Evolutionary conservation across 2,329 filamentous ascomycete genomes (phyloP).

Genomic region (Calonectria leucothoes): DNA sequence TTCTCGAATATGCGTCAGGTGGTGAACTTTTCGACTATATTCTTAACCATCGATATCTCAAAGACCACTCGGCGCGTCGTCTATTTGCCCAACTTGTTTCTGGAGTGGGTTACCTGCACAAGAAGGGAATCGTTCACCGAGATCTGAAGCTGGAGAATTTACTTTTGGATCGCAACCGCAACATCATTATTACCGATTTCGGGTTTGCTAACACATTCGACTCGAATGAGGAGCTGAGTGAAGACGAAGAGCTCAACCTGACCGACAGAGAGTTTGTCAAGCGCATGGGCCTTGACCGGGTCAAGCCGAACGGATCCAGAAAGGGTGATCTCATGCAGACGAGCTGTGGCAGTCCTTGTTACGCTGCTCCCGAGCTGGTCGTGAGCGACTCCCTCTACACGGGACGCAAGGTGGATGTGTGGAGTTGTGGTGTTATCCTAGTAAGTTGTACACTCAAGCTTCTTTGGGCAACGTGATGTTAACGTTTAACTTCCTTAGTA

Average conservation of each 20-base stretch:
- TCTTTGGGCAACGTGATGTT: constrained; percentile 7
- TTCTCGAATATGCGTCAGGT: constrained; percentile 97
- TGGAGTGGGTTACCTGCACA: constrained; percentile 96
- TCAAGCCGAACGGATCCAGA: constrained; percentile 79
- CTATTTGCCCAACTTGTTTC: constrained; percentile 96
- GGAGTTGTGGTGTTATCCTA: constrained; percentile 98
- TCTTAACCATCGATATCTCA: constrained; percentile 94
- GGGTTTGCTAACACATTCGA: constrained; percentile 99
- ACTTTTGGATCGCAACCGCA: constrained; percentile 93
- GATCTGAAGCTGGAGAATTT: constrained; percentile 97
- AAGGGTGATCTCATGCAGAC: constrained; percentile 98
- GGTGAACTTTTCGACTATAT: constrained; percentile 99
- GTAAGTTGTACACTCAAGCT: constrained; percentile 65
- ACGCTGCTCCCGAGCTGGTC: constrained; percentile 95
- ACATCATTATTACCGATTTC: constrained; percentile 99
- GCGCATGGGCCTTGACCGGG: constrained; percentile 83
- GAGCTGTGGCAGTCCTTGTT: constrained; percentile 97
- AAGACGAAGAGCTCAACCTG: constrained; percentile 90
- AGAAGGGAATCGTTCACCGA: constrained; percentile 97
- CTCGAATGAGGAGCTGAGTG: constrained; percentile 84
- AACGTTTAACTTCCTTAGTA: constrained; percentile 71
- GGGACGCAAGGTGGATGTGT: constrained; percentile 97
- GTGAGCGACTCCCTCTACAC: constrained; percentile 98
- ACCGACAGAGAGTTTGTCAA: constrained; percentile 91
- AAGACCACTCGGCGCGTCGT: constrained; percentile 89